Percentiles rank a stretch among this genome's conserved stretches.
phyloP scores from a whole-genome alignment of 495 filamentous ascomycete genomes.

The Platismatia glauca region DNA sequence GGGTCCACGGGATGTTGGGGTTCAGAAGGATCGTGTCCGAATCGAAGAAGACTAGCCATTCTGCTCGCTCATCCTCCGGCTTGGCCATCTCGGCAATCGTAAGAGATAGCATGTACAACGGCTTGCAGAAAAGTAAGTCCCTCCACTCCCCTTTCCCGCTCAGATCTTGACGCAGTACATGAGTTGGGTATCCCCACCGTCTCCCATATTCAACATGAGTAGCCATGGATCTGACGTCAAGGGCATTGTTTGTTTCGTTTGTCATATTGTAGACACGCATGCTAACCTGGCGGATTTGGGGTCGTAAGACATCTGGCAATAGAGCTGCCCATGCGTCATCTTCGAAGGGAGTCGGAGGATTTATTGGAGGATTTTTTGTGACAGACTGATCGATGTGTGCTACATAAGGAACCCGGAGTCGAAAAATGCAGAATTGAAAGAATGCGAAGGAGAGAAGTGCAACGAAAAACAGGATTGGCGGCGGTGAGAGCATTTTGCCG shows the following conservation, averaged over 20 bases:
- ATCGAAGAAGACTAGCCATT: slow-evolving; percentile 21
- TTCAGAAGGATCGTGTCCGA: slow-evolving; percentile 28
- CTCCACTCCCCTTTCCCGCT: not conserved
- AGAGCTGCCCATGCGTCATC: not conserved
- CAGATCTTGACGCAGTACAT: not conserved
- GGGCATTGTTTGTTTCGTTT: not conserved
- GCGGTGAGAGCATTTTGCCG: not conserved
- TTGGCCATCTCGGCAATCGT: not conserved
- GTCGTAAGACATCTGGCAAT: not conserved
- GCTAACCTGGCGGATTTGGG: not conserved
- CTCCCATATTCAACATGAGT: not conserved
- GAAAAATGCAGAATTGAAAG: not conserved
- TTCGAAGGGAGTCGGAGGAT: too few species aligned
- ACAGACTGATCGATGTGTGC: not conserved
- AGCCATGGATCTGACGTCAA: not conserved
- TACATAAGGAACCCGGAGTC: not conserved
- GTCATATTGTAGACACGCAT: not conserved
- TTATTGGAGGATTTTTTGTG: not conserved
- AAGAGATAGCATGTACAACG: not conserved
- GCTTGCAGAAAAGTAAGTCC: not conserved
- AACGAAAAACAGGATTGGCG: not conserved
- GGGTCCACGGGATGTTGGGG: slow-evolving; percentile 23
- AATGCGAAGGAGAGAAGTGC: not conserved
- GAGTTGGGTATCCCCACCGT: slow-evolving; percentile 1
- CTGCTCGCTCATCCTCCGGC: not conserved